Conservation (phyloP, 2,329 filamentous ascomycete species). For the Sporothrix phasma region DNA sequence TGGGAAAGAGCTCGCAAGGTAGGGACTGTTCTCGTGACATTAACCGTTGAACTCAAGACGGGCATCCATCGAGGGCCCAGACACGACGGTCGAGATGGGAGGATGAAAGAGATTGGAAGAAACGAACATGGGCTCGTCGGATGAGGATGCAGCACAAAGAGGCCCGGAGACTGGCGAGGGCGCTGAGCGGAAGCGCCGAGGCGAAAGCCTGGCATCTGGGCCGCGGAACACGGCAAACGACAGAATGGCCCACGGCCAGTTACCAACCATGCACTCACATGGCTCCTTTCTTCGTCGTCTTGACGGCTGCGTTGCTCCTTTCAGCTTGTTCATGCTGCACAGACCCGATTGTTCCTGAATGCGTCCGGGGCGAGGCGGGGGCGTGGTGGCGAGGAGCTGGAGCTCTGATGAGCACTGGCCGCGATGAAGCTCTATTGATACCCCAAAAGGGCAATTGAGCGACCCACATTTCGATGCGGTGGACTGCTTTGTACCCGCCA, state of each 20-base stretch:
- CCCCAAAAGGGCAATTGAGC: slow-evolving; percentile 17
- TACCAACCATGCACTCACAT: too few species aligned
- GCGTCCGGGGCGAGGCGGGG: neutral
- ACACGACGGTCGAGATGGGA: too few species aligned
- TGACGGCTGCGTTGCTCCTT: neutral
- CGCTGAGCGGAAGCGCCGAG: neutral
- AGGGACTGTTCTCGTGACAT: too few species aligned
- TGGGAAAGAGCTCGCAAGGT: neutral
- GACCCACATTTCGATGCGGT: neutral
- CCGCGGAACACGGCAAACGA: neutral
- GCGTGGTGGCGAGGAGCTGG: neutral
- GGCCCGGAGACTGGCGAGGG: too few species aligned
- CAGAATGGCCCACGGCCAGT: too few species aligned
- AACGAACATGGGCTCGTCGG: too few species aligned
- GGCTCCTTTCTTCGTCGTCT: neutral
- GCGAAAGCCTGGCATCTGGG: neutral
- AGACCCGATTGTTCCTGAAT: neutral
- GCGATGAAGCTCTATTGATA: slow-evolving; percentile 19
- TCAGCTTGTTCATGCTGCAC: neutral
- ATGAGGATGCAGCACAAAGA: neutral
- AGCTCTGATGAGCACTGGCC: neutral
- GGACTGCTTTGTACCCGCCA: too few species aligned
- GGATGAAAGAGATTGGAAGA: too few species aligned
- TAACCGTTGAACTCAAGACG: too few species aligned
- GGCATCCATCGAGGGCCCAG: neutral